Conservation (phyloP, 441 rosid genomes). For the Jatropha podagrica region DNA sequence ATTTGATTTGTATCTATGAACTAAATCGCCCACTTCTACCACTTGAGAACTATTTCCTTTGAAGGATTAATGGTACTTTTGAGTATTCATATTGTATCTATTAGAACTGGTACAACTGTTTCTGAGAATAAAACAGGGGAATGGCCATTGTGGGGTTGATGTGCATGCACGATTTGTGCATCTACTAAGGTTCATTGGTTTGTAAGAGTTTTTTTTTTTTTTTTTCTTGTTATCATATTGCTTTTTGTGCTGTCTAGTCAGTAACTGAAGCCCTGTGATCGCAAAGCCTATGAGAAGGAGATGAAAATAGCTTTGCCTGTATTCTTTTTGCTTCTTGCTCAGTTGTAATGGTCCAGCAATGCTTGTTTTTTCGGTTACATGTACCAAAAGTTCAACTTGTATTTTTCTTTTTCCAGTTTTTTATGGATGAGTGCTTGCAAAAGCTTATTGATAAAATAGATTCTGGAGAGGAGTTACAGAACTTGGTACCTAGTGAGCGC, state of each 20-base stretch:
- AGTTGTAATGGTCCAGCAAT: conserved; percentile 5
- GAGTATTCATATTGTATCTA: background rate
- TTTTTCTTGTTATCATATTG: background rate
- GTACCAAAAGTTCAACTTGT: background rate
- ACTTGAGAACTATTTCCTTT: background rate
- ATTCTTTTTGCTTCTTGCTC: background rate
- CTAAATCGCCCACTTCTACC: background rate
- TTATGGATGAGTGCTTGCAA: conserved; percentile 88
- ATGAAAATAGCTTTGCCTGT: background rate
- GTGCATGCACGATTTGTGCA: background rate
- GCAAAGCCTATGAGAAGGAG: background rate
- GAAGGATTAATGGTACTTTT: background rate
- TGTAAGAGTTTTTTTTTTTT: background rate
- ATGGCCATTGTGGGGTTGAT: background rate
- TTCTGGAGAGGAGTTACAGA: conserved; percentile 51
- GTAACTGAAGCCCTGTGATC: background rate
- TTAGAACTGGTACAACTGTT: background rate
- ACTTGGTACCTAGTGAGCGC: conserved; percentile 62
- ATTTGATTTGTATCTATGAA: background rate
- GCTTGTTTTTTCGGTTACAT: background rate
- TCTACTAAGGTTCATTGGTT: background rate
- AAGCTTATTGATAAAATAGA: conserved; percentile 71
- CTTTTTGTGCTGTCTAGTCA: background rate
- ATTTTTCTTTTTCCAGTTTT: conserved; percentile 50
- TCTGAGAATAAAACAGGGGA: background rate